phyloP scores from a whole-genome alignment of 75 land plant genomes.

The Pinus albicaulis region DNA sequence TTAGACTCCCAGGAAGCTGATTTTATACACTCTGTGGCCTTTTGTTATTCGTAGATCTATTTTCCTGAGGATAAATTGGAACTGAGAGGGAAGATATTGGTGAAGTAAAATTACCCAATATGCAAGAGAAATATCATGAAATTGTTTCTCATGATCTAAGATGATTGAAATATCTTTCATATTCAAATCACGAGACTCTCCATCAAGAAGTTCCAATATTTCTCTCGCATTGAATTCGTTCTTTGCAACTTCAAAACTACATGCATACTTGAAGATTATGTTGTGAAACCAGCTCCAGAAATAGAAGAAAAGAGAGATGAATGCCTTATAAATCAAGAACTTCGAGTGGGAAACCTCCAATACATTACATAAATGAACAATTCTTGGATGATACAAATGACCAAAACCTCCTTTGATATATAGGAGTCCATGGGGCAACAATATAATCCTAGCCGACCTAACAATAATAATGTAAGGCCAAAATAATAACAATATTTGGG shows the following conservation, averaged over 20 bases:
- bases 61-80: not conserved
- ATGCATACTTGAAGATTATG: too few species aligned
- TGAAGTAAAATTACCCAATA: not conserved
- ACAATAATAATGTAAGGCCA: too few species aligned
- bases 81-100: not conserved
- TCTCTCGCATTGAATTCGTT: not conserved
- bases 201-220: not conserved
- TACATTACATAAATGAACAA: too few species aligned
- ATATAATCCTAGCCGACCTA: too few species aligned
- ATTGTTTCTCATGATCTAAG: not conserved
- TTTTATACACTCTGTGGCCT: not conserved
- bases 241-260: not conserved
- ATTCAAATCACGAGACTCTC: not conserved
- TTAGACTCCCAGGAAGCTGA: not conserved
- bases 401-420: too few species aligned
- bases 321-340: too few species aligned
- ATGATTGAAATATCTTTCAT: not conserved
- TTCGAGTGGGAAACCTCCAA: too few species aligned
- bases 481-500: too few species aligned
- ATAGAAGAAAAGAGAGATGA: too few species aligned
- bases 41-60: constrained; percentile 1
- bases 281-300: too few species aligned
- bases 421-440: too few species aligned
- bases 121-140: not conserved
- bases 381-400: too few species aligned